These are phyloP conservation scores for Laguncularia racemosa DNA, from an alignment of 345 rosid species.

Conservation along the genomic window DNA sequence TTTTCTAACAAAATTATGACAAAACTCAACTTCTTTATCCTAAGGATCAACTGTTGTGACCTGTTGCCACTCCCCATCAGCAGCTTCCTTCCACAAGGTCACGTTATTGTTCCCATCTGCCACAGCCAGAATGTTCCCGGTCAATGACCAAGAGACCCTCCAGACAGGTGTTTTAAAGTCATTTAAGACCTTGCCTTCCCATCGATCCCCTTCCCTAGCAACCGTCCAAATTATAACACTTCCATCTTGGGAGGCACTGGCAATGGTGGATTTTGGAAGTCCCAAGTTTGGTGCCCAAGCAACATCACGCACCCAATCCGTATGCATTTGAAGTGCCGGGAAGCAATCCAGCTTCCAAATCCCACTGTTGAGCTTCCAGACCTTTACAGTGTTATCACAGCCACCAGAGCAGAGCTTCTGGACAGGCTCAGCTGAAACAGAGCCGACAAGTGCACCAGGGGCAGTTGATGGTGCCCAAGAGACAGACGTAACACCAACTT, in stretches of 20 bases:
- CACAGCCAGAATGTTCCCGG: slow-evolving; percentile 16
- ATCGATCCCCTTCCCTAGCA: slow-evolving; percentile 16
- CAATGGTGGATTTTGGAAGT: slow-evolving; percentile 17
- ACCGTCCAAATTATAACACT: slow-evolving; percentile 18
- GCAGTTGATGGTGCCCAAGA: slow-evolving; percentile 15
- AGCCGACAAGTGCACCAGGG: slow-evolving; percentile 15
- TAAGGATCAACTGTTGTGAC: slow-evolving; percentile 11
- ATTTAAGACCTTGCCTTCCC: slow-evolving; percentile 13
- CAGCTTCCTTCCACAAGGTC: slow-evolving; percentile 16
- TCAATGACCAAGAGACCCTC: slow-evolving; percentile 20
- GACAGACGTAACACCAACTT: slow-evolving; percentile 14
- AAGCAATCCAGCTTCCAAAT: slow-evolving; percentile 19
- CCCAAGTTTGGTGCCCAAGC: slow-evolving; percentile 22
- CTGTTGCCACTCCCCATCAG: slow-evolving; percentile 14
- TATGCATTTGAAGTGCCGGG: slow-evolving; percentile 15
- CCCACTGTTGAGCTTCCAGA: slow-evolving; percentile 16
- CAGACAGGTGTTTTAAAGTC: slow-evolving; percentile 16
- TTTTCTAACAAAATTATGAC: no score
- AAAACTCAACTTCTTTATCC: no score
- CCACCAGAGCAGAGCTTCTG: slow-evolving; percentile 18
- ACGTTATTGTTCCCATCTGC: slow-evolving; percentile 14
- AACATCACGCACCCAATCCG: slow-evolving; percentile 18
- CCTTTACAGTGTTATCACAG: slow-evolving; percentile 17
- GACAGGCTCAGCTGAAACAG: slow-evolving; percentile 8
- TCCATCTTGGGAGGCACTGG: slow-evolving; percentile 15